Evolutionary conservation across 805 yeast genomes (phyloP), one percentile per base, ranked within the genome.

Genomic region (Spathaspora sp.): DNA sequence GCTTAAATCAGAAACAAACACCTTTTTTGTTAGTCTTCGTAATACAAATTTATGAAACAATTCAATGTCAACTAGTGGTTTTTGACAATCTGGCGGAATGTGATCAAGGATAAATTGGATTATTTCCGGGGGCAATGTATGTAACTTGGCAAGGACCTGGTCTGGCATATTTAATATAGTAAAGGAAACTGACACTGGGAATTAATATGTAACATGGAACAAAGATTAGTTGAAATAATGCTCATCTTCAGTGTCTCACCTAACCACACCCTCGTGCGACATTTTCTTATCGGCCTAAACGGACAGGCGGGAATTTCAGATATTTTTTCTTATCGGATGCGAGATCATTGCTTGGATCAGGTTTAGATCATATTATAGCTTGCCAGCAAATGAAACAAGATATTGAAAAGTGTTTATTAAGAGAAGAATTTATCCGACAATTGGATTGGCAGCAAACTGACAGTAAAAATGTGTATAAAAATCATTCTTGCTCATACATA

Each of bases 71-170:
- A 47, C 20, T 2, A 47, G 19, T 12, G 20, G 16, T 18, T 26
- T 42, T 42, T 47, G 49, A 11, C 10, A 10, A 6, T n/a, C 8
- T 16, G 12, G 5, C 5, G 49, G 49, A 39, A 47, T 42, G 39
- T 18, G 38, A 28, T 47, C 47, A 11, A 47, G 14, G 3, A 47
- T 47, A 8, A 2, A 16, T 28, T 47, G 49, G 12, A 32, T 42
- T 4, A 47, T 38, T 39, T 47, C 49, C 18, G 14, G 49, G 5
- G 49, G 49, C 5, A 47, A 14, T 26, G 47, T 47, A 17, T 38
- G 9, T 11, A 47, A n/a, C 7, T 47, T 38, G 38, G 49, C 16
- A 17, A 47, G 28, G 2, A 47, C 16, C n/a, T 10, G 17, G 14
- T 39, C 40, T 29, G 47, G 19, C 47, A 45, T 45, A 17, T 16